Percentiles rank a stretch among this genome's conserved stretches.
Conservation (phyloP, 805 yeast species). For the Starmerella geochares region DNA sequence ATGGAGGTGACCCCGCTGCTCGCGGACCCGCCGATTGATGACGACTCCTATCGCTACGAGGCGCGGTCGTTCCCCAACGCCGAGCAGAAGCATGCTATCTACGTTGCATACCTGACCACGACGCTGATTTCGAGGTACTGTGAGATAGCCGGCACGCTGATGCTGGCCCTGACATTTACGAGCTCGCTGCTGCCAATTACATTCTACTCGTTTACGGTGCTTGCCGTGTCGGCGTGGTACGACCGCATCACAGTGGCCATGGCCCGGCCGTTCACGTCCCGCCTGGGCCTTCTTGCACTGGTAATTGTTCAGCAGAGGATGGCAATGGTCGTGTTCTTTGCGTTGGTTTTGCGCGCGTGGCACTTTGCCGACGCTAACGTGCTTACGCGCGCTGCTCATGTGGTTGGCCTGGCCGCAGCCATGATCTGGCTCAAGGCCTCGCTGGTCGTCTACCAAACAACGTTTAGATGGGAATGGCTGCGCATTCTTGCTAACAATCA, state of each 20-base stretch:
- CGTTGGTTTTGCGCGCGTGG: conserved; percentile 1
- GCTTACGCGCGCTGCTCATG: background rate
- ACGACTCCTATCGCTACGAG: conserved; percentile 26
- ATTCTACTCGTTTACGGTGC: conserved; percentile 16
- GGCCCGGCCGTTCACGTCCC: conserved; percentile 13
- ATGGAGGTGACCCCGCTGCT: conserved; percentile 22
- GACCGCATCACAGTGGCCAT: conserved; percentile 5
- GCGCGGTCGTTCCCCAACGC: conserved; percentile 24
- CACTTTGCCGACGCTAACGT: background rate
- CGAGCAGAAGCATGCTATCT: conserved; percentile 24
- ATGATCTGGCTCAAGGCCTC: conserved; percentile 12
- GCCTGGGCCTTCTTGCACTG: conserved; percentile 11
- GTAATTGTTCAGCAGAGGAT: conserved; percentile 12
- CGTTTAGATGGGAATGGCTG: conserved; percentile 26
- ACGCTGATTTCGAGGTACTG: conserved; percentile 16
- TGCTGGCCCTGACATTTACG: conserved; percentile 15
- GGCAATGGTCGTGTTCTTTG: conserved; percentile 12
- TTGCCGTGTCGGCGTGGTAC: conserved; percentile 6
- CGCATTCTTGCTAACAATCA: conserved; percentile 25
- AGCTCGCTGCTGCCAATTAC: conserved; percentile 18
- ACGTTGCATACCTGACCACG: conserved; percentile 16
- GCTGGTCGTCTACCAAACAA: conserved; percentile 14
- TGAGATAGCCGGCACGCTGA: conserved; percentile 20
- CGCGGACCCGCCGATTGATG: conserved; percentile 29
- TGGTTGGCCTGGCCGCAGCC: conserved; percentile 1